Conservation (phyloP, 2,329 filamentous ascomycete genomes). For the Beauveria medogensis region DNA sequence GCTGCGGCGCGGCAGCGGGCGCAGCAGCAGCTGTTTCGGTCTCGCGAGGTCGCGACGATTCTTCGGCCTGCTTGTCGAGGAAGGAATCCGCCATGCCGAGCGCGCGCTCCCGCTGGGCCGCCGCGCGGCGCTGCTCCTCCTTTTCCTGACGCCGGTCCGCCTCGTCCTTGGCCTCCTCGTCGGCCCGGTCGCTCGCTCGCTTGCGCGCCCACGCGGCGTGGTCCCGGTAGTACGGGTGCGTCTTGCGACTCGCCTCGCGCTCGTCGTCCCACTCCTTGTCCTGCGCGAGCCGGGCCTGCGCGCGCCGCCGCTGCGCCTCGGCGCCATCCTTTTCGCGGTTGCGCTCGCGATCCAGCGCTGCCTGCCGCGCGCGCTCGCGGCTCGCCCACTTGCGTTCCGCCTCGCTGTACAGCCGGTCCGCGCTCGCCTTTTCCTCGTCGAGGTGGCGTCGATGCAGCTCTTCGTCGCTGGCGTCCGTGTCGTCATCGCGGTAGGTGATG, state of each 20-base stretch:
- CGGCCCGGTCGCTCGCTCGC: constrained; percentile 61
- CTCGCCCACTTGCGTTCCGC: constrained; percentile 87
- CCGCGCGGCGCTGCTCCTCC: constrained; percentile 61
- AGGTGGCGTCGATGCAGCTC: constrained; percentile 69
- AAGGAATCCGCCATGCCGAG: constrained; percentile 84
- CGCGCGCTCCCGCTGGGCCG: constrained; percentile 68
- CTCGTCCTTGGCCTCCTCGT: constrained; percentile 74
- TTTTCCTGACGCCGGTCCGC: constrained; percentile 71
- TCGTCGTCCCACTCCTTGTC: constrained; percentile 82
- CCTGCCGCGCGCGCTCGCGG: constrained; percentile 73
- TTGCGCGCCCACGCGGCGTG: constrained; percentile 78
- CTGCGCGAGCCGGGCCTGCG: constrained; percentile 58
- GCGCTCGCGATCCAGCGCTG: constrained; percentile 77
- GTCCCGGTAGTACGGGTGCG: constrained; percentile 79
- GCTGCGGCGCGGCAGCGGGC: constrained; percentile 51
- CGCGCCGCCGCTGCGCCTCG: constrained; percentile 54
- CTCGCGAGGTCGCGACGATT: constrained; percentile 47
- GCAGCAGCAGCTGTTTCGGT: constrained; percentile 27
- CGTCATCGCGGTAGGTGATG: constrained; percentile 65
- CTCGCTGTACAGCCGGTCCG: constrained; percentile 74
- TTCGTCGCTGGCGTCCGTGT: constrained; percentile 78
- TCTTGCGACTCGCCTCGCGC: constrained; percentile 63
- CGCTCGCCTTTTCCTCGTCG: constrained; percentile 64
- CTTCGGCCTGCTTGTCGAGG: constrained; percentile 73
- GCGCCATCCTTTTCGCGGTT: constrained; percentile 71